Evolutionary conservation across 2,329 filamentous ascomycete genomes (phyloP).

Genomic region (Colletotrichum liriopes): DNA sequence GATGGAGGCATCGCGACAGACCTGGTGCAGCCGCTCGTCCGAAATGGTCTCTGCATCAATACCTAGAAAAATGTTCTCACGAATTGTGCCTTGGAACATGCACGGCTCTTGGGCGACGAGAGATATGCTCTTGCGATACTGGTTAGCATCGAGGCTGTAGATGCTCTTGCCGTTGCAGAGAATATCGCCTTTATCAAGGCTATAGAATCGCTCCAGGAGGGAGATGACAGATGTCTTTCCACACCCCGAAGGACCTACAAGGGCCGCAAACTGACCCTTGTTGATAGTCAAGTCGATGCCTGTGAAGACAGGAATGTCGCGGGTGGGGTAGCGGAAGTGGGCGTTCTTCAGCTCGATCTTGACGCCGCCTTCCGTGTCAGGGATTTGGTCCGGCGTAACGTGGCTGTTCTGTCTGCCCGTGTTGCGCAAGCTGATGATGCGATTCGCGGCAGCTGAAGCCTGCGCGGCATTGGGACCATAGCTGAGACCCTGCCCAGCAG

Average conservation of each 20-base stretch:
- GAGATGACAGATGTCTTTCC: slow-evolving; percentile 82
- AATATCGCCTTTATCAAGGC: slow-evolving; percentile 75
- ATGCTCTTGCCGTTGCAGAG: slow-evolving; percentile 76
- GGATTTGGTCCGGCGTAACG: slow-evolving; percentile 54
- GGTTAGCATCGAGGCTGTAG: slow-evolving; percentile 68
- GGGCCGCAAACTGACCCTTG: slow-evolving; percentile 78
- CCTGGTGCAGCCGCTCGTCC: slow-evolving; percentile 67
- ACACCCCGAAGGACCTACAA: slow-evolving; percentile 80
- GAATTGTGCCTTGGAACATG: slow-evolving; percentile 76
- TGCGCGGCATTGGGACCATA: slow-evolving; percentile 77
- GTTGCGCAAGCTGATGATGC: slow-evolving; percentile 70
- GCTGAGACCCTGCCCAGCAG: slow-evolving; percentile 77
- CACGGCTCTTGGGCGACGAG: slow-evolving; percentile 84
- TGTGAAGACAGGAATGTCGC: slow-evolving; percentile 70
- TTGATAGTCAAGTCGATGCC: slow-evolving; percentile 75
- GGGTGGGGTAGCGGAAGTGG: slow-evolving; percentile 73
- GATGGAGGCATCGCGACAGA: slow-evolving; percentile 75
- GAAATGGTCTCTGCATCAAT: slow-evolving; percentile 68
- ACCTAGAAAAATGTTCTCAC: slow-evolving; percentile 79
- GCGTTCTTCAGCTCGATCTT: slow-evolving; percentile 71
- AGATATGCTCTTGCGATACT: slow-evolving; percentile 77
- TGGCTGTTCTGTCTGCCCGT: slow-evolving; percentile 55
- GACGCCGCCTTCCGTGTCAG: slow-evolving; percentile 64
- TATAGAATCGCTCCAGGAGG: slow-evolving; percentile 80
- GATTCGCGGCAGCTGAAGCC: slow-evolving; percentile 71